A percentile compares a stretch with the other conserved stretches of the same genome.
phyloP scores from a whole-genome alignment of 2,329 filamentous ascomycete species.

The Aspergillus vadensis region DNA sequence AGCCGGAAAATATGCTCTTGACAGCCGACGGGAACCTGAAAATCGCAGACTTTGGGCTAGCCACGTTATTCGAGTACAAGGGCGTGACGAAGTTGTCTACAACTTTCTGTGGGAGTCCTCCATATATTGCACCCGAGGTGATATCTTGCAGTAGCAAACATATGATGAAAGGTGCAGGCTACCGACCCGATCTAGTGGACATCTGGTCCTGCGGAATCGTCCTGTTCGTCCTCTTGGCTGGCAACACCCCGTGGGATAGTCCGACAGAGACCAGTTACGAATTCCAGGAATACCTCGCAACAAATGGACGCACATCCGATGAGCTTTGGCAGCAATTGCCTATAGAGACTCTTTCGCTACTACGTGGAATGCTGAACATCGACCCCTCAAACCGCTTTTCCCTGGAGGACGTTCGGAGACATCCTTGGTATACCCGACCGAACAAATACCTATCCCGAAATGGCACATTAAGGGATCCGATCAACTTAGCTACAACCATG shows the following conservation, averaged over 20 bases:
- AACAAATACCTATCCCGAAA: constrained; percentile 76
- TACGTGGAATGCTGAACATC: constrained; percentile 91
- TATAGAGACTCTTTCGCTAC: constrained; percentile 70
- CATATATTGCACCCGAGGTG: constrained; percentile 96
- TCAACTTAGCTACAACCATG: constrained; percentile 91
- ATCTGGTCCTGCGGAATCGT: constrained; percentile 98
- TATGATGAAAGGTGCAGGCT: constrained; percentile 48
- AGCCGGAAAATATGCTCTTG: constrained; percentile 93
- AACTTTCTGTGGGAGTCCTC: constrained; percentile 92
- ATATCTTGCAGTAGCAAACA: constrained; percentile 57
- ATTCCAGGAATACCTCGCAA: constrained; percentile 81
- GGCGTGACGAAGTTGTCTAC: constrained; percentile 78
- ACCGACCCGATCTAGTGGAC: constrained; percentile 75
- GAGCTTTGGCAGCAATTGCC: constrained; percentile 83
- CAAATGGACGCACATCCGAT: constrained; percentile 78
- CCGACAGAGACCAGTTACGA: constrained; percentile 85
- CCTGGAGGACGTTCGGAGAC: constrained; percentile 82
- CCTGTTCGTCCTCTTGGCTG: constrained; percentile 91
- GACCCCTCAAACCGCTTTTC: constrained; percentile 74
- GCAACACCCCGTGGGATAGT: constrained; percentile 97
- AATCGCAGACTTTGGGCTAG: constrained; percentile 94
- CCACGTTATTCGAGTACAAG: constrained; percentile 88
- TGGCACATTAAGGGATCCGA: constrained; percentile 74
- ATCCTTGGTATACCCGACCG: constrained; percentile 88
- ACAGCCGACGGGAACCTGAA: constrained; percentile 84